Percentiles rank a stretch among this genome's conserved stretches.
Evolutionary conservation across 2,329 filamentous ascomycete species (phyloP).

Genomic region (Diaporthe sp.): DNA sequence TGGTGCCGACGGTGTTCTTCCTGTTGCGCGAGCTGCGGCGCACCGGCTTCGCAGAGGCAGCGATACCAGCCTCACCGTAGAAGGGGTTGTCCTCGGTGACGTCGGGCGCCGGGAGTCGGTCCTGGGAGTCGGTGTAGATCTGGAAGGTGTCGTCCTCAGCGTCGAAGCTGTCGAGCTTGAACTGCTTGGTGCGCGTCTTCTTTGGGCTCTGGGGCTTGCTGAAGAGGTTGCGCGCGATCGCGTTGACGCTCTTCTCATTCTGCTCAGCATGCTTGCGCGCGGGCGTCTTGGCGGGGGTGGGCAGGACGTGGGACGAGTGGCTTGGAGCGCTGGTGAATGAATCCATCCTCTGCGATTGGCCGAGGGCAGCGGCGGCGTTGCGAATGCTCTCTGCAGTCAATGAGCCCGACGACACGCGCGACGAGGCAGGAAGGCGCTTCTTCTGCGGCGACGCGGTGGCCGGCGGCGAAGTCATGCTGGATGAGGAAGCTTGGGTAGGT

Average conservation of each 20-base stretch:
- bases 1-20: slow-evolving; percentile 68
- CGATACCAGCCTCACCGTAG: slow-evolving; percentile 60
- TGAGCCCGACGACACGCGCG: slow-evolving; percentile 60
- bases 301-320: slow-evolving; percentile 65
- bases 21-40: slow-evolving; percentile 66
- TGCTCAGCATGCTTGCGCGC: slow-evolving; percentile 70
- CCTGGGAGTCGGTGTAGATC: slow-evolving; percentile 85
- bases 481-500: slow-evolving; percentile 42
- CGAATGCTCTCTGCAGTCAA: slow-evolving; percentile 59
- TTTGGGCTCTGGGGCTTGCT: slow-evolving; percentile 63
- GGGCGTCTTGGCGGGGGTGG: slow-evolving; percentile 84
- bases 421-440: slow-evolving; percentile 61
- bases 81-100: slow-evolving; percentile 80
- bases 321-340: slow-evolving; percentile 45
- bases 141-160: slow-evolving; percentile 66
- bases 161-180: slow-evolving; percentile 70
- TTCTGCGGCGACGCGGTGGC: slow-evolving; percentile 62
- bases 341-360: slow-evolving; percentile 46
- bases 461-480: slow-evolving; percentile 45
- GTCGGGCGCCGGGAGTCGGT: slow-evolving; percentile 79
- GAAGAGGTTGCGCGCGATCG: slow-evolving; percentile 73
- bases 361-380: slow-evolving; percentile 58
- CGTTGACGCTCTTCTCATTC: slow-evolving; percentile 63
- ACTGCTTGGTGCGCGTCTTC: slow-evolving; percentile 70
- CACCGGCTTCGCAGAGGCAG: slow-evolving; percentile 56